A percentile compares a stretch with the other conserved stretches of the same genome.
Conservation (phyloP, 2,329 filamentous ascomycete genomes). For the Colletotrichum magnum region DNA sequence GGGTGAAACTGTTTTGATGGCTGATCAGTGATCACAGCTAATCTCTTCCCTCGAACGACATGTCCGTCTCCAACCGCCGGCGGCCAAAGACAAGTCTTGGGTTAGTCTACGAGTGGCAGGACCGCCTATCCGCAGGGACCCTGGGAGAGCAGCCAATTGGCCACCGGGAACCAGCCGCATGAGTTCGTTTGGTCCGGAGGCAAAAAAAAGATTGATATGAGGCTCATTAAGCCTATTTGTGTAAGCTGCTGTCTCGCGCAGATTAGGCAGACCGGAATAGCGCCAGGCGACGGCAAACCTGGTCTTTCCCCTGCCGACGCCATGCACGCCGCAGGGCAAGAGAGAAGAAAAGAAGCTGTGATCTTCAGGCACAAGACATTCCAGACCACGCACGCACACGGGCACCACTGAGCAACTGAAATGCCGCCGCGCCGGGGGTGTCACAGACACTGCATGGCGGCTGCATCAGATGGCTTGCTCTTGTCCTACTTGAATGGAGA, state of each 20-base stretch:
- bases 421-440: conserved; percentile 13
- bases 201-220: conserved; percentile 18
- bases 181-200: not conserved
- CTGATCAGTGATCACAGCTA: not conserved
- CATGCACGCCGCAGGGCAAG: conserved; percentile 18
- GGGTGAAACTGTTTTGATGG: not conserved
- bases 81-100: conserved; percentile 8
- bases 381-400: not conserved
- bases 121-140: conserved; percentile 8
- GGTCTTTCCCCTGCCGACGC: conserved; percentile 9
- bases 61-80: not conserved
- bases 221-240: conserved; percentile 2
- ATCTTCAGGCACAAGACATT: conserved; percentile 36
- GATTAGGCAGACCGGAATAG: not conserved
- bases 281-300: conserved; percentile 1
- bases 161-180: conserved; percentile 4
- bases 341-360: not conserved
- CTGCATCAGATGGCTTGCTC: conserved; percentile 8
- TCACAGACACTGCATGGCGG: not conserved
- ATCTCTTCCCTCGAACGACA: not conserved
- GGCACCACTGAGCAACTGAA: conserved; percentile 7
- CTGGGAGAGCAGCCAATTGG: not conserved
- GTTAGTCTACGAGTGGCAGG: not conserved
- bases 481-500: conserved; percentile 7
- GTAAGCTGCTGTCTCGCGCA: conserved; percentile 5